Conservation (phyloP, 139 green algal genomes). For the Desmodesmus armatus region DNA sequence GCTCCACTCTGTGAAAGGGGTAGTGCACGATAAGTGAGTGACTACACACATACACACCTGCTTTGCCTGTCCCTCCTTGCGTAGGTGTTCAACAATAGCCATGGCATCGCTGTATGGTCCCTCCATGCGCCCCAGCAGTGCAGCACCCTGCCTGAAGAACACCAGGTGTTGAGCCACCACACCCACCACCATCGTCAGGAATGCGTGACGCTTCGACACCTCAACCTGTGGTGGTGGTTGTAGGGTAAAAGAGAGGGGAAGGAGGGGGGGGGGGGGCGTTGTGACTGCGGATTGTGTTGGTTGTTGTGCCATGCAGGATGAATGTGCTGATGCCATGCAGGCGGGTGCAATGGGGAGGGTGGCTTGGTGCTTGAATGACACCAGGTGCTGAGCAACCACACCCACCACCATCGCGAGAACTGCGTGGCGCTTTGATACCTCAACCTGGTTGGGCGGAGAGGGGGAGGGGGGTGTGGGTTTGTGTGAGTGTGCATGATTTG, state of each 20-base stretch:
- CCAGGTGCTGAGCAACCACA: slow-evolving; percentile 71
- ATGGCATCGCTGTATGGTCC: slow-evolving; percentile 56
- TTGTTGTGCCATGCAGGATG: too few relatives aligned
- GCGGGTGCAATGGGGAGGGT: slow-evolving; percentile 9
- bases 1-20: too few relatives aligned
- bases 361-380: slow-evolving; percentile 69
- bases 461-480: too few relatives aligned
- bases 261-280: too few relatives aligned
- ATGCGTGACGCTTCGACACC: slow-evolving; percentile 64
- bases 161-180: slow-evolving; percentile 72
- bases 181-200: slow-evolving; percentile 65
- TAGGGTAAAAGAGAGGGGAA: too few relatives aligned
- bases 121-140: slow-evolving; percentile 56
- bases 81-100: slow-evolving; percentile 44
- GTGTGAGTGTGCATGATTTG: too few relatives aligned
- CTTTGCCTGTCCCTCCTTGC: neutral
- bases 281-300: too few relatives aligned
- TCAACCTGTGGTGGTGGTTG: too few relatives aligned
- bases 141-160: slow-evolving; percentile 70
- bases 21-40: too few relatives aligned
- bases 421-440: slow-evolving; percentile 64
- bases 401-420: slow-evolving; percentile 68
- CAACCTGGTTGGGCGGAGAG: too few relatives aligned
- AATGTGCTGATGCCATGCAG: neutral
- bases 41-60: slow-evolving; percentile 25